Evolutionary conservation across 257 asterid species (phyloP).

Genomic region (Ocimum tenuiflorum): DNA sequence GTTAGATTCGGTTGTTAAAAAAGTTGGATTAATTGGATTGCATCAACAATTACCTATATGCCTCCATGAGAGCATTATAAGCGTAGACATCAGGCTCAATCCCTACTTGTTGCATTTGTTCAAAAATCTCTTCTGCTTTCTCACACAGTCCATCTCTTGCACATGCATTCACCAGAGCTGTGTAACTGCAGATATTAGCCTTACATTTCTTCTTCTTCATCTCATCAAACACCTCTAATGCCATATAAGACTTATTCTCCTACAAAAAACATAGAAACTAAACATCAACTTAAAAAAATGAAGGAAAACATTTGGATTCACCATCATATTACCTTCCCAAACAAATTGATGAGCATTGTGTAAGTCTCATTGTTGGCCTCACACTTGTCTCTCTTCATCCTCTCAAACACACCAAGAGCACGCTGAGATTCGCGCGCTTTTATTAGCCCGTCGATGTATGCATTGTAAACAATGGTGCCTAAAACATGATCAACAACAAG

Average conservation of each 20-base stretch:
- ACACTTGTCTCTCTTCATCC: slow-evolving; percentile 70
- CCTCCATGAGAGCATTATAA: slow-evolving; percentile 87
- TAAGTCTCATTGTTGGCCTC: slow-evolving; percentile 65
- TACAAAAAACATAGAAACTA: slow-evolving; percentile 16
- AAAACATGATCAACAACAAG: slow-evolving; percentile 18
- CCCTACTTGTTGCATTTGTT: slow-evolving; percentile 76
- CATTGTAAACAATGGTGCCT: slow-evolving; percentile 68
- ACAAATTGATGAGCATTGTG: slow-evolving; percentile 75
- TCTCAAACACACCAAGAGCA: slow-evolving; percentile 56
- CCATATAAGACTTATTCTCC: slow-evolving; percentile 71
- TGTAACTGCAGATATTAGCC: slow-evolving; percentile 81
- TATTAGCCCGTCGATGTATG: slow-evolving; percentile 64
- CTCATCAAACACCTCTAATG: slow-evolving; percentile 67
- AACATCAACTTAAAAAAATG: too few species aligned
- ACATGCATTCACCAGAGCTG: slow-evolving; percentile 72
- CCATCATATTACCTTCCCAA: slow-evolving; percentile 56
- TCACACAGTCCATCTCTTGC: slow-evolving; percentile 83
- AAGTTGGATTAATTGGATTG: too few species aligned
- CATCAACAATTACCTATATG: slow-evolving; percentile 51
- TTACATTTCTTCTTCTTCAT: slow-evolving; percentile 58
- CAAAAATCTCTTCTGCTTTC: slow-evolving; percentile 79
- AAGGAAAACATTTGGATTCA: not conserved
- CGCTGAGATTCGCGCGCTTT: slow-evolving; percentile 47
- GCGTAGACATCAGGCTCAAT: slow-evolving; percentile 79
- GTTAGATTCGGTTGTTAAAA: too few species aligned